Percentiles rank a stretch among this genome's conserved stretches.
These are phyloP conservation scores for Picea abies DNA, from an alignment of 83 land plant genomes.

Conservation along the genomic window DNA sequence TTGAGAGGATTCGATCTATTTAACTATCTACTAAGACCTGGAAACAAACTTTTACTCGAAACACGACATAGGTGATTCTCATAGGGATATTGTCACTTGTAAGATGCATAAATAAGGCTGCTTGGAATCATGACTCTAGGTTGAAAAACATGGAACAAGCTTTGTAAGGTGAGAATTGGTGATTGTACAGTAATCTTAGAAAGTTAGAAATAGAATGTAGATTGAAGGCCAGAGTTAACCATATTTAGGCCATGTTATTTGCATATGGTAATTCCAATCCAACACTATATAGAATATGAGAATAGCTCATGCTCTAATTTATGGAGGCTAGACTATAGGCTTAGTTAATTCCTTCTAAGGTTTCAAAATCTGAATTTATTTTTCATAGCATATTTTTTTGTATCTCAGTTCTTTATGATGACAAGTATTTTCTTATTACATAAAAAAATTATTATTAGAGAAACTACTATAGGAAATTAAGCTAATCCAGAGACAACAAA, in stretches of 20 bases:
- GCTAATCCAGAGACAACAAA: background rate
- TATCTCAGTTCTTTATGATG: background rate
- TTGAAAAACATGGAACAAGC: background rate
- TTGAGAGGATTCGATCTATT: no score
- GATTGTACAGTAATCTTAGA: background rate
- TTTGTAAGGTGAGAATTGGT: background rate
- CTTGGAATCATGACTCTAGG: background rate
- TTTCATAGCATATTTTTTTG: no score
- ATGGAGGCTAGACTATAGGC: background rate
- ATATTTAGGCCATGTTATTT: background rate
- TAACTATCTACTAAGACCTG: no score
- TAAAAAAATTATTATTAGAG: background rate
- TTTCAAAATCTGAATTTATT: no score
- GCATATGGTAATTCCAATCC: background rate
- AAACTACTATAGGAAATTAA: constrained; percentile 1
- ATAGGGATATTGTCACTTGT: no score
- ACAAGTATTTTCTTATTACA: background rate
- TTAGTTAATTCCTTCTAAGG: background rate
- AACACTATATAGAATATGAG: background rate
- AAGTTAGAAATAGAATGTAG: background rate
- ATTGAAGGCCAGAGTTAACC: background rate
- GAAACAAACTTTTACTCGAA: no score
- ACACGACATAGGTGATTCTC: no score
- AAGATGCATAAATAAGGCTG: background rate
- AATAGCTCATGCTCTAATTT: background rate